Evolutionary conservation across 2,329 filamentous ascomycete species (phyloP).

Genomic region (Triangularia setosa): DNA sequence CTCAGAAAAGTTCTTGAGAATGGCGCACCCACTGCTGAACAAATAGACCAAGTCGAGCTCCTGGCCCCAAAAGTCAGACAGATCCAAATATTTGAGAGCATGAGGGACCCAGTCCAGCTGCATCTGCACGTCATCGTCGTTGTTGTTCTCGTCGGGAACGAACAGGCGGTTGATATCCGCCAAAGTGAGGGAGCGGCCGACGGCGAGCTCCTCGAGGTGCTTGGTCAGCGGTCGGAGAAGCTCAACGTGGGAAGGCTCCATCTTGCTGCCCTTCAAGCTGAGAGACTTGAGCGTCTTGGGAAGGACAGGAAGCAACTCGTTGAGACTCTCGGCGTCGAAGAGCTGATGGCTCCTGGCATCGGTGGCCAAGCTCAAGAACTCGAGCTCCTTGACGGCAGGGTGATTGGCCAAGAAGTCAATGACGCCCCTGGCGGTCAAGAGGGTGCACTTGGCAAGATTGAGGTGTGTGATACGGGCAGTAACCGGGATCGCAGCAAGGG

Average conservation of each 20-base stretch:
- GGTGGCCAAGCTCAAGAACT: slow-evolving; percentile 69
- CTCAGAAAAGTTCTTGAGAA: slow-evolving; percentile 57
- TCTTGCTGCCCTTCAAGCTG: slow-evolving; percentile 70
- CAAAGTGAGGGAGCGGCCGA: slow-evolving; percentile 65
- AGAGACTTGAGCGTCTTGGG: slow-evolving; percentile 67
- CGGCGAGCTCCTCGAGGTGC: slow-evolving; percentile 70
- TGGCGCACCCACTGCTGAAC: slow-evolving; percentile 46
- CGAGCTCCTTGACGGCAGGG: slow-evolving; percentile 62
- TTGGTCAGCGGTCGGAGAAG: slow-evolving; percentile 63
- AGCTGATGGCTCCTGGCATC: slow-evolving; percentile 71
- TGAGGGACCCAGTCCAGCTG: slow-evolving; percentile 49
- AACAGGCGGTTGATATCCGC: slow-evolving; percentile 65
- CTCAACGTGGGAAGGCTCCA: slow-evolving; percentile 61
- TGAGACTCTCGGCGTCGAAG: slow-evolving; percentile 62
- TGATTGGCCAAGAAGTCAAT: slow-evolving; percentile 69
- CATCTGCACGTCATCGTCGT: slow-evolving; percentile 28
- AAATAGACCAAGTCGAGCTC: slow-evolving; percentile 56
- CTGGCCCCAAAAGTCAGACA: slow-evolving; percentile 65
- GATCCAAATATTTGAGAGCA: slow-evolving; percentile 69
- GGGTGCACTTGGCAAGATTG: slow-evolving; percentile 72
- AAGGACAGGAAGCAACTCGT: slow-evolving; percentile 60
- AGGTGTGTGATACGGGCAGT: slow-evolving; percentile 72
- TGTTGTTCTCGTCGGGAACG: slow-evolving; percentile 39
- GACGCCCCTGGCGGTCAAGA: slow-evolving; percentile 61
- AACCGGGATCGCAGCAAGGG: slow-evolving; percentile 65